Percentiles rank a stretch among this genome's conserved stretches.
Conservation (phyloP, 1,284 basidiomycete genomes). For the Chalciporus piperatoides region DNA sequence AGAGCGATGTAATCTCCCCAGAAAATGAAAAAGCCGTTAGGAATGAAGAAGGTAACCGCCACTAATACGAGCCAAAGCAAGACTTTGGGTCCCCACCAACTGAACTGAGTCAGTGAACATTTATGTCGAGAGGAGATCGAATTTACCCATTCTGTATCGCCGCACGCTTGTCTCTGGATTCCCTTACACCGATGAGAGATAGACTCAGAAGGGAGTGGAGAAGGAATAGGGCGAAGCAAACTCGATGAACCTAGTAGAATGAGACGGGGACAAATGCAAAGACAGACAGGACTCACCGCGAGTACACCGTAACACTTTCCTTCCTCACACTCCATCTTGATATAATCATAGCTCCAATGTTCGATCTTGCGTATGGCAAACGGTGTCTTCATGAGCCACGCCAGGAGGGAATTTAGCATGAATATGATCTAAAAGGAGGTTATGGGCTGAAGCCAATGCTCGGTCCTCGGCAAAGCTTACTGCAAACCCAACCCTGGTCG, state of each 20-base stretch:
- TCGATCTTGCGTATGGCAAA: constrained; percentile 86
- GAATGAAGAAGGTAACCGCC: constrained; percentile 84
- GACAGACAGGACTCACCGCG: constrained; percentile 57
- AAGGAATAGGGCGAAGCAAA: constrained; percentile 91
- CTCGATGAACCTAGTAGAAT: constrained; percentile 77
- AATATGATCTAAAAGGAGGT: constrained; percentile 76
- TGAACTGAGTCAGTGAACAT: constrained; percentile 30
- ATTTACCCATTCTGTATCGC: constrained; percentile 94
- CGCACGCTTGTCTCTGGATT: constrained; percentile 88
- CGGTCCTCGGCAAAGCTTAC: constrained; percentile 39
- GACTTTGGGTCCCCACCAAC: constrained; percentile 99
- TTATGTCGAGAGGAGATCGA: background rate
- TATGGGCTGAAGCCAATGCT: background rate
- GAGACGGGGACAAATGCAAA: background rate
- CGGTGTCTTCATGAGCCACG: constrained; percentile 94
- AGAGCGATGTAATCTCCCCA: constrained; percentile 94
- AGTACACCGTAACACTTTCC: constrained; percentile 97
- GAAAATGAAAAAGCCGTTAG: constrained; percentile 93
- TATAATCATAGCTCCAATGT: constrained; percentile 93
- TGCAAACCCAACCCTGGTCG: constrained; percentile 95
- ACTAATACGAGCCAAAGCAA: constrained; percentile 81
- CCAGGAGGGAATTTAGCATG: constrained; percentile 91
- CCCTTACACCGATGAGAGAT: constrained; percentile 81
- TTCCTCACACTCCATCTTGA: constrained; percentile 94
- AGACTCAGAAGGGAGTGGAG: constrained; percentile 85